These are phyloP conservation scores for Tieghemostelium lacteum DNA, from an alignment of 78 protist genomes.

Conservation along the genomic window DNA sequence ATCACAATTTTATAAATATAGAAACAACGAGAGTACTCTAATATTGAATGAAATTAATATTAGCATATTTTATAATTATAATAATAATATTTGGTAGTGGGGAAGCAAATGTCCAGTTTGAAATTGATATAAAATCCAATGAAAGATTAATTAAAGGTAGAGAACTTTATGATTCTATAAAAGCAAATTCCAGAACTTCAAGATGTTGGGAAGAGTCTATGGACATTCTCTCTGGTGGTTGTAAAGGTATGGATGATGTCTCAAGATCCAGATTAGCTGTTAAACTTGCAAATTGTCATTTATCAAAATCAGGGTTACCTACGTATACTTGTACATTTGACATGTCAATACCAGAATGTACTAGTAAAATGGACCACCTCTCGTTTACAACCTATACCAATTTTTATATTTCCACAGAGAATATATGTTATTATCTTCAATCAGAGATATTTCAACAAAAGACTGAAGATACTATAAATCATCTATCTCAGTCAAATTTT, in stretches of 20 bases:
- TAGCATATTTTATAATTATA: too few species aligned
- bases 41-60: too few species aligned
- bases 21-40: too few species aligned
- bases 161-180: slow-evolving; percentile 31
- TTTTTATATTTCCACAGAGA: slow-evolving; percentile 71
- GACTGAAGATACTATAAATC: slow-evolving; percentile 41
- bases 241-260: slow-evolving; percentile 63
- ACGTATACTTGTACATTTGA: slow-evolving; percentile 20
- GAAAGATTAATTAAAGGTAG: slow-evolving; percentile 49
- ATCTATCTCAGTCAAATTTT: neutral
- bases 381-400: slow-evolving; percentile 53
- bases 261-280: slow-evolving; percentile 53
- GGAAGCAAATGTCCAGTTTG: slow-evolving; percentile 1
- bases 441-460: slow-evolving; percentile 27
- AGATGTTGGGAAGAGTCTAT: slow-evolving; percentile 53
- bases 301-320: slow-evolving; percentile 17
- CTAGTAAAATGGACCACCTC: slow-evolving; percentile 27
- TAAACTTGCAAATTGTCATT: slow-evolving; percentile 56
- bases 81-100: too few species aligned
- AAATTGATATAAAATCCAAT: slow-evolving; percentile 44
- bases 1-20: too few species aligned
- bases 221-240: slow-evolving; percentile 21
- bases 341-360: slow-evolving; percentile 63
- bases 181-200: slow-evolving; percentile 3
- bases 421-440: slow-evolving; percentile 52